These are phyloP conservation scores for Oryza australiensis DNA, from an alignment of 176 grass and related monocot species.

Conservation along the genomic window DNA sequence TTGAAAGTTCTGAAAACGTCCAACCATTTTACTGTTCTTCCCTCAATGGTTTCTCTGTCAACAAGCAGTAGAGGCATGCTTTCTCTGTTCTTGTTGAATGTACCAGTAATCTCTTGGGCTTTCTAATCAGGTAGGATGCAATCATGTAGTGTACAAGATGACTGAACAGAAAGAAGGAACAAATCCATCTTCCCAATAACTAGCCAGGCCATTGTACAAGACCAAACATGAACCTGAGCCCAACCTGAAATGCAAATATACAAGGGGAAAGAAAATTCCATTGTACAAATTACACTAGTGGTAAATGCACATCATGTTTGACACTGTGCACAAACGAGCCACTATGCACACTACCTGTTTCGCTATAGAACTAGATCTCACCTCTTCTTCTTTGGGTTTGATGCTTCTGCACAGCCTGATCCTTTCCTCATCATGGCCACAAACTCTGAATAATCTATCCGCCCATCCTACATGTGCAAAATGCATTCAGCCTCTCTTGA, in stretches of 20 bases:
- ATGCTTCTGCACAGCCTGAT: constrained; percentile 21
- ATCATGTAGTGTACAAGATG: not conserved
- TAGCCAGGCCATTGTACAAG: constrained; percentile 20
- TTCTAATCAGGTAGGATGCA: not conserved
- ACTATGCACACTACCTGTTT: constrained; percentile 3
- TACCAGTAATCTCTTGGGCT: not conserved
- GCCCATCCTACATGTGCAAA: constrained; percentile 61
- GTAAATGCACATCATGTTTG: constrained; percentile 19
- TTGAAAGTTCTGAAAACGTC: no score
- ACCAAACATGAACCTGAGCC: constrained; percentile 9
- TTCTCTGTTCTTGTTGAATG: not conserved
- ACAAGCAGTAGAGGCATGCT: not conserved
- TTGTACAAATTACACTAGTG: constrained; percentile 10
- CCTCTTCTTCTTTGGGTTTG: constrained; percentile 50
- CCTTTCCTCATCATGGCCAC: constrained; percentile 62
- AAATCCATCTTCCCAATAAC: not conserved
- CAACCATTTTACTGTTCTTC: not conserved
- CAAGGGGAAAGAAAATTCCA: not conserved
- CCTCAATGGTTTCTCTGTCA: not conserved
- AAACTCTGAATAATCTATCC: constrained; percentile 69
- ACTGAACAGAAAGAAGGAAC: not conserved
- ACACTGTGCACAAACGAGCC: not conserved
- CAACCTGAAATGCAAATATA: not conserved
- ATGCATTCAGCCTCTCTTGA: not conserved
- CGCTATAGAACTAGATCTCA: constrained; percentile 39